Evolutionary conservation across 352 stramenopile genomes (phyloP), one percentile per base, ranked within the genome.

Genomic region (Globisporangium spinosum): DNA sequence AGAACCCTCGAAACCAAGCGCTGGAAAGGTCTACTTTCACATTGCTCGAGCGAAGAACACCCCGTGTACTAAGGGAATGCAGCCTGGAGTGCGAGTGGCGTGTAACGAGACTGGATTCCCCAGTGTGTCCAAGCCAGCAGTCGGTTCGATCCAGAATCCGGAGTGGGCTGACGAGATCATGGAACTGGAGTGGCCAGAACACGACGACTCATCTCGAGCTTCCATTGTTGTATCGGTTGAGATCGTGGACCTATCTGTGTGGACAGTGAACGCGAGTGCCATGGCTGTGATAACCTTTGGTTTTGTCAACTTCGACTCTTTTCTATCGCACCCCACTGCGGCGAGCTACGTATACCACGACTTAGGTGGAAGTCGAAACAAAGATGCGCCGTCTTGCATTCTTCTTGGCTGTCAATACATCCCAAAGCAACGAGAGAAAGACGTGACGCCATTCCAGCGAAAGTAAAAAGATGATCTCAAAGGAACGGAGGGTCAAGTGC

Each of bases 401-500:
- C 66, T 81, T 5, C 17, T 87, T 3, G 77, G 77, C 6, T 80
- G 72, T 49, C 79, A 85, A 32, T 87, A 79, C 66, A 67, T 87
- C n/a, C 77, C 79, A 3, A 58, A 56, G 3, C 64, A 62, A 0
- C 56, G 58, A 20, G 61, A 69, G 38, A 70, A 59, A 4, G 69
- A 79, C 1, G 40, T 57, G 27, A 27, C 27, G 22, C 58, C 59
- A 43, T 57, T 60, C 5, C 49, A 75, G 15, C 23, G 49, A 6
- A 65, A 38, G 54, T 40, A 62, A 34, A 29, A 45, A n/a, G 64
- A 38, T 47, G 20, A 54, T n/a, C 23, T 49, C 4, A 70, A 59
- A 32, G 32, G 8, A 43, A 68, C 32, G 13, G 27, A 40, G 22
- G 64, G 78, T 3, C 76, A 74, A 15, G 54, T 84, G 9, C 76